Evolutionary conservation across 176 grass and related monocot species (phyloP), one percentile per base, ranked within the genome.

Genomic region (Eleusine indica): DNA sequence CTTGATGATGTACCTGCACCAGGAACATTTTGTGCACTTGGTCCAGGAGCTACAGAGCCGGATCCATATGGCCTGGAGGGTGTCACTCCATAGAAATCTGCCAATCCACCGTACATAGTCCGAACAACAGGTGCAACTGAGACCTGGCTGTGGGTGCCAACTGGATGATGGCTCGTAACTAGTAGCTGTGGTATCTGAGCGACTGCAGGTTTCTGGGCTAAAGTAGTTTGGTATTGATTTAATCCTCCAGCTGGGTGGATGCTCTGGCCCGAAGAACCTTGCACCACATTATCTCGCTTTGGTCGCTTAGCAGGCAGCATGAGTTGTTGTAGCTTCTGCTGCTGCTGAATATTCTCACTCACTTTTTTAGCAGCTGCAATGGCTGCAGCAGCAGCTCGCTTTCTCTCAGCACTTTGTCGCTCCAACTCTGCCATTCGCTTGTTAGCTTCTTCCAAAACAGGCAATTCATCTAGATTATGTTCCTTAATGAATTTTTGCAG

Each of bases 401-500:
- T 82, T 68, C 79, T 90, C 29, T 90, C 77, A n/a, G 61, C 84
- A 72, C 58, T 81, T 74, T 79, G 72, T 41, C 71, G 68, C 69
- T 91, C 86, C 83, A 91, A 42, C 47, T 82, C 84, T 71, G 39
- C 40, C 63, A 87, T 74, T 63, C 84, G 58, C 76, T 82, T 91
- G 22, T 86, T 76, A 65, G 82, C 83, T 84, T 81, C 69, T 49
- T 78, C 86, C 66, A 80, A 39, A 32, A 88, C 63, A 84, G 87
- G 89, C 13, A 89, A 61, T 21, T 82, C 52, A 88, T 94, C 84
- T 13, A 91, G 76, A 10, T 84, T 94, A 1, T 87, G 85, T 60
- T 82, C 89, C 66, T 87, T 86, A 64, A 94, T 71, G 71, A 90
- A 83, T 43, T 88, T 83, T n/a, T 89, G 65, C 56, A 94, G 66